Base-by-base conservation (phyloP, 2,329 filamentous ascomycete species). In the Corynespora cassiicola region DNA sequence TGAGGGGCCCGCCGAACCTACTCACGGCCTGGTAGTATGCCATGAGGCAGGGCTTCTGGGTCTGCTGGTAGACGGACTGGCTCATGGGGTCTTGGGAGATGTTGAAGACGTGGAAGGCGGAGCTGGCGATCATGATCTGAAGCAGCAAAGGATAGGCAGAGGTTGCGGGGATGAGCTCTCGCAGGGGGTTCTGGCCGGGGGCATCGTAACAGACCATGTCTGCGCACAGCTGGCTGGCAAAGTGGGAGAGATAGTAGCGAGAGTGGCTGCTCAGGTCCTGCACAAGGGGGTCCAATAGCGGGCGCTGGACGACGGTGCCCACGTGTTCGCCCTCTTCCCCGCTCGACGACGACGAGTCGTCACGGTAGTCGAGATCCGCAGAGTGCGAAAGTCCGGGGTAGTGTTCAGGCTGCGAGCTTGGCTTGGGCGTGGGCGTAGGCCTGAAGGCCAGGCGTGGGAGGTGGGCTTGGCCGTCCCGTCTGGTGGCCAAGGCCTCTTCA, bases 261-360 rank as follows among this genome's bases (percentile, higher is more conserved):
- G 72, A 69, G 29, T 70, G 54, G 11, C 48, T 61, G 47, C 74
- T 72, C 27, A 83, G 70, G 47, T 80, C 75, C 48, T 80, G 76
- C 39, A 82, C 71, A 29, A 82, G 50, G 9, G 80, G 80, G 55
- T 84, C 80, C 18, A 75, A 70, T 31, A 81, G 63, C 19, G 70
- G 57, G 65, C 56, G 71, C 7, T 69, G 65, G n/a, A 71, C 51
- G 14, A 63, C 58, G 31, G 62, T 43, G 16, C 45, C 42, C 14
- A 36, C 31, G 9, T 52, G 30, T 27, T 45, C 40, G 30, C n/a
- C 40, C 25, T 31, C 46, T 31, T 19, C 39, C 40, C 31, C 28
- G 24, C 15, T 27, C 29, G 34, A 42, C 19, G 28, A 18, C n/a
- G 17, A 33, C 32, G n/a, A n/a, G n/a, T n/a, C 3, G 15, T 16